Conservation (phyloP, 2,329 filamentous ascomycete species). For the Colletotrichum sp. region DNA sequence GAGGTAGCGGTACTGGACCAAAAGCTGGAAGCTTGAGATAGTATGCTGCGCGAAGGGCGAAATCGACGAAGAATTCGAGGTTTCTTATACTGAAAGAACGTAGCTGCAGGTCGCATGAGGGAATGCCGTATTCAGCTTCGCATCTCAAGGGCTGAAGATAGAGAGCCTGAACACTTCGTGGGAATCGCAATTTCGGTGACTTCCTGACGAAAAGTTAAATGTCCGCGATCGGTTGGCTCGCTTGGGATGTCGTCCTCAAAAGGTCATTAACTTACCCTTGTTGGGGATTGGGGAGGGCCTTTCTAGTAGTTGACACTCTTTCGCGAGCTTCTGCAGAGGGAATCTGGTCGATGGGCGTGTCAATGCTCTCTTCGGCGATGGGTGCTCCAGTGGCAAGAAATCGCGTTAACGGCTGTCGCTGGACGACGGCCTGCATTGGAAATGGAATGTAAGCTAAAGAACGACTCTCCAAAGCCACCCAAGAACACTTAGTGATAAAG, state of each 20-base stretch:
- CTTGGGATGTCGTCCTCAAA: background rate
- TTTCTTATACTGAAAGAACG: constrained; percentile 91
- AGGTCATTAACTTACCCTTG: background rate
- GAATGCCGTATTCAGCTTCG: constrained; percentile 75
- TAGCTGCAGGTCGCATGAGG: constrained; percentile 88
- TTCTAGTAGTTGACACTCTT: background rate
- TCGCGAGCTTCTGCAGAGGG: background rate
- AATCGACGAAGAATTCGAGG: constrained; percentile 93
- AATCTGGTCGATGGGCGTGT: background rate
- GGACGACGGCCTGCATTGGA: background rate
- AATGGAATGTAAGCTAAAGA: background rate
- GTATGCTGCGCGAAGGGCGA: constrained; percentile 92
- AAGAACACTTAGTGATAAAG: background rate
- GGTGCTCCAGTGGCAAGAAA: background rate
- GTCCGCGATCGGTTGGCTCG: background rate
- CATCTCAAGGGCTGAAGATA: constrained; percentile 86
- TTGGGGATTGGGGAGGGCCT: background rate
- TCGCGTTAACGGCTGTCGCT: background rate
- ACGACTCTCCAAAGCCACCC: background rate
- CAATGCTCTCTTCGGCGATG: background rate
- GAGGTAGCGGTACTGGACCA: constrained; percentile 85
- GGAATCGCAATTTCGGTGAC: constrained; percentile 56
- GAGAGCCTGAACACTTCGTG: constrained; percentile 82
- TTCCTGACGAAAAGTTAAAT: background rate
- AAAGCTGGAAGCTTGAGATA: constrained; percentile 86